Conservation (phyloP, 768 basidiomycete genomes). For the Gelatoporia subvermispora region DNA sequence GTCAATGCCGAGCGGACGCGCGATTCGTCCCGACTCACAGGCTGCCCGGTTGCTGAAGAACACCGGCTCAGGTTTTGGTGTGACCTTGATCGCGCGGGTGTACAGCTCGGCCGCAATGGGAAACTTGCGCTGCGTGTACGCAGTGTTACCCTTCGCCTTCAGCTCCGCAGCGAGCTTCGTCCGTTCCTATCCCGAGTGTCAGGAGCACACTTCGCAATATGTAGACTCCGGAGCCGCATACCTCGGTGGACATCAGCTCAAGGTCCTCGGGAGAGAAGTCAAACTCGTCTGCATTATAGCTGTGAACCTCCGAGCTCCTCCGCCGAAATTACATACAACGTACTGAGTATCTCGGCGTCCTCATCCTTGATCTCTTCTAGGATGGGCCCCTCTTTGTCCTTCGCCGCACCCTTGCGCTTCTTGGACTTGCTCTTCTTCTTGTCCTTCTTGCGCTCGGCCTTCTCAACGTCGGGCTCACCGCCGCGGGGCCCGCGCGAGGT, state of each 20-base stretch:
- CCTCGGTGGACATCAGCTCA: constrained; percentile 54
- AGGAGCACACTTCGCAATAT: neutral
- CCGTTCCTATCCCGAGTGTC: constrained; percentile 47
- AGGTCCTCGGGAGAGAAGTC: constrained; percentile 52
- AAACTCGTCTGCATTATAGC: constrained; percentile 31
- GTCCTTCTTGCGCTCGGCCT: constrained; percentile 44
- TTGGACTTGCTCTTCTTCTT: constrained; percentile 43
- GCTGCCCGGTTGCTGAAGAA: constrained; percentile 98
- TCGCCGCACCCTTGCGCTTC: constrained; percentile 50
- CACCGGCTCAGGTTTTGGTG: constrained; percentile 81
- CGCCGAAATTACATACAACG: constrained; percentile 16
- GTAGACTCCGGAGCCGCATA: constrained; percentile 13
- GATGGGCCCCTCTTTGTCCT: constrained; percentile 66
- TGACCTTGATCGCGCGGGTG: constrained; percentile 68
- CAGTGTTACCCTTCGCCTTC: constrained; percentile 68
- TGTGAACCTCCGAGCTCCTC: constrained; percentile 1
- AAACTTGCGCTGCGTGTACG: constrained; percentile 63
- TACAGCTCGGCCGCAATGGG: constrained; percentile 57
- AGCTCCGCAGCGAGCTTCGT: constrained; percentile 53
- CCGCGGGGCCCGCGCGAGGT: constrained; percentile 37
- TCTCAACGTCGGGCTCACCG: constrained; percentile 34
- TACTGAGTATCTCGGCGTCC: constrained; percentile 19
- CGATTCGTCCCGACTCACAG: constrained; percentile 46
- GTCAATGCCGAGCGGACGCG: neutral
- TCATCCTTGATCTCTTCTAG: constrained; percentile 58